These are phyloP conservation scores for Tolypocladium cylindrosporum DNA, from an alignment of 2,329 filamentous ascomycete species.

Conservation along the genomic window DNA sequence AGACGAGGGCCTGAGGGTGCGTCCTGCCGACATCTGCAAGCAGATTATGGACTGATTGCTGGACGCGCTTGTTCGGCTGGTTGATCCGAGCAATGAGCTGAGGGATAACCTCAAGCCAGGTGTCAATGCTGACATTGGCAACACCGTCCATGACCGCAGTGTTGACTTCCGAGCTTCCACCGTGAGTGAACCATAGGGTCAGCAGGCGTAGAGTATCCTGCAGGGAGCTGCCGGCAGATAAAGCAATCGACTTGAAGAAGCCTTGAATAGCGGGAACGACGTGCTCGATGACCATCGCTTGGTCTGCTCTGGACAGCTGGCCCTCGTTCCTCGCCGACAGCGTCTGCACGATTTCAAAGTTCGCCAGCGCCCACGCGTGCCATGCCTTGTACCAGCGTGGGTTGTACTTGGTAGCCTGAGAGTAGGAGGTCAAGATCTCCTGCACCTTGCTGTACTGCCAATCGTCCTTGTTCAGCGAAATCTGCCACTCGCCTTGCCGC, in stretches of 20 bases:
- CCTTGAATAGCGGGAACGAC: conserved; percentile 91
- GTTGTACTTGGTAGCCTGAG: conserved; percentile 87
- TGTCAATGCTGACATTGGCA: conserved; percentile 85
- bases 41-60: conserved; percentile 84
- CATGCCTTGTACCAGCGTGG: conserved; percentile 97
- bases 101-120: conserved; percentile 96
- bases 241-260: conserved; percentile 93
- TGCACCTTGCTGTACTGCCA: conserved; percentile 82
- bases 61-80: conserved; percentile 80
- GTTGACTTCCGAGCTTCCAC: conserved; percentile 80
- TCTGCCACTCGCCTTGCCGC: conserved; percentile 93
- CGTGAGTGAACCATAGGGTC: conserved; percentile 94
- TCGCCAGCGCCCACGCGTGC: conserved; percentile 97
- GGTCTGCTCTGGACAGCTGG: conserved; percentile 34
- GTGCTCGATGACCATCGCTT: conserved; percentile 67
- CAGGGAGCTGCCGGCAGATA: conserved; percentile 84
- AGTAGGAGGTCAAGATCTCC: conserved; percentile 85
- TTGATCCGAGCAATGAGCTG: conserved; percentile 97
- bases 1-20: conserved; percentile 93
- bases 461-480: conserved; percentile 71
- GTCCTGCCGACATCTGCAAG: conserved; percentile 86
- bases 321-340: conserved; percentile 58
- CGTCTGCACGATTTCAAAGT: conserved; percentile 94
- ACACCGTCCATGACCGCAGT: conserved; percentile 83
- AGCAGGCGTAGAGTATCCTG: conserved; percentile 90